Evolutionary conservation across 1,139 yeast genomes (phyloP), one percentile per base, ranked within the genome.

Genomic region (Wickerhamiella pararugosa): DNA sequence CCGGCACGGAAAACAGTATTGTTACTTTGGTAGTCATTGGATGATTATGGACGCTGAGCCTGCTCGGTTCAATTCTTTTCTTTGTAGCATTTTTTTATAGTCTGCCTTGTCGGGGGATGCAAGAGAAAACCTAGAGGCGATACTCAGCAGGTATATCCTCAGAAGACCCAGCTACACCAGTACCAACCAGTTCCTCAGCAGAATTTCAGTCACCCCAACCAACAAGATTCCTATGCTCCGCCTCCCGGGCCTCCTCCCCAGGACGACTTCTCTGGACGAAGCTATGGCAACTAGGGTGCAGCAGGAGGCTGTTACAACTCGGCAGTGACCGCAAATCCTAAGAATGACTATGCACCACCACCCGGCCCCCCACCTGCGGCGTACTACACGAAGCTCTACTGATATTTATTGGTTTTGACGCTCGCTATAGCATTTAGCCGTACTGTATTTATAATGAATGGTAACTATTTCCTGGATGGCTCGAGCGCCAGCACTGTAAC

Each of bases 1-100:
- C 7, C 8, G 34, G 10, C 10, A 26, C 5, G 26, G 34, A 15
- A 4, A 6, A 25, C 5, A 8, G 26, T 7, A 32, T 26, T 15
- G 32, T 15, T 7, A 15, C 54, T n/a, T n/a, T 9, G 15, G 26
- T 26, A 32, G n/a, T n/a, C 11, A n/a, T 5, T 32, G 34, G 34
- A 32, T 10, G 9, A 9, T 6, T 32, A 26, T 26, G 34, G 34
- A 9, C 34, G 34, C 34, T 32, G 34, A 26, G 26, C 10, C 6
- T 8, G 10, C 7, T 15, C n/a, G 34, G 10, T 2, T 10, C 15
- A 8, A 32, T 32, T 32, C 8, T 32, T 32, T 25, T n/a, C 7
- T 26, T n/a, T 5, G 34, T 26, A 15, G 7, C 25, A 6, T 32
- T 21, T 10, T 15, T 11, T 26, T 26, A 25, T 32, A 8, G 8